Percentiles rank a stretch among this genome's conserved stretches.
phyloP scores from a whole-genome alignment of 805 yeast genomes.

The Sugiyamaella qingdaonensis region DNA sequence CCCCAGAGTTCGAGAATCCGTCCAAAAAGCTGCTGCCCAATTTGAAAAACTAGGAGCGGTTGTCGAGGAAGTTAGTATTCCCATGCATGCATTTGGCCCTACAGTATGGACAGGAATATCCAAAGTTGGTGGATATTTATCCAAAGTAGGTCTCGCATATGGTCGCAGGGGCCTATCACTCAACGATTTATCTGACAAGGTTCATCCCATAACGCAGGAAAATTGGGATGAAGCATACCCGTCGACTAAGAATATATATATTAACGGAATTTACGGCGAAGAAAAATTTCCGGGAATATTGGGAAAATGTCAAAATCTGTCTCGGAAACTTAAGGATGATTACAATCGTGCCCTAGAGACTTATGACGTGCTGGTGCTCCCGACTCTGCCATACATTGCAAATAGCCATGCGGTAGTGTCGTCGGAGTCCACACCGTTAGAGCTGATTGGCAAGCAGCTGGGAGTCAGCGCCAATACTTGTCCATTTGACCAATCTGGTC shows the following conservation, averaged over 20 bases:
- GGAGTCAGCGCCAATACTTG: constrained; percentile 38
- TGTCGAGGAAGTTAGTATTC: constrained; percentile 35
- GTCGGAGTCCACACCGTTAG: constrained; percentile 5
- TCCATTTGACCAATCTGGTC: constrained; percentile 37
- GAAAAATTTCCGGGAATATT: constrained; percentile 35
- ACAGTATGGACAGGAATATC: constrained; percentile 36
- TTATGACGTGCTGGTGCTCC: constrained; percentile 34
- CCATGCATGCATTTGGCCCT: constrained; percentile 36
- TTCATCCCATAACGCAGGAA: constrained; percentile 7
- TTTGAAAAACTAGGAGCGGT: constrained; percentile 33
- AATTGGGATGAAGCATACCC: constrained; percentile 6
- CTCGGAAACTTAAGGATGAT: constrained; percentile 31
- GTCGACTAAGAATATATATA: constrained; percentile 7
- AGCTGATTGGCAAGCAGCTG: constrained; percentile 3
- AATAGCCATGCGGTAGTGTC: constrained; percentile 5
- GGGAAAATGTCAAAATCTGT: constrained; percentile 34
- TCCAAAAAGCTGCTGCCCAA: constrained; percentile 30
- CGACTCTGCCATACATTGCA: constrained; percentile 19
- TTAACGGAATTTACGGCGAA: constrained; percentile 32
- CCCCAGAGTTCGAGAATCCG: constrained; percentile 27
- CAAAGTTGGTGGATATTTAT: constrained; percentile 11
- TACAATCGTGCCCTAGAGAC: constrained; percentile 31
- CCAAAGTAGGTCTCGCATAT: constrained; percentile 9
- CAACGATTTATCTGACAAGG: not conserved
- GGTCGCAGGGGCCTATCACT: constrained; percentile 4